Conservation (phyloP, 805 yeast genomes). For the Saturnispora hagleri region DNA sequence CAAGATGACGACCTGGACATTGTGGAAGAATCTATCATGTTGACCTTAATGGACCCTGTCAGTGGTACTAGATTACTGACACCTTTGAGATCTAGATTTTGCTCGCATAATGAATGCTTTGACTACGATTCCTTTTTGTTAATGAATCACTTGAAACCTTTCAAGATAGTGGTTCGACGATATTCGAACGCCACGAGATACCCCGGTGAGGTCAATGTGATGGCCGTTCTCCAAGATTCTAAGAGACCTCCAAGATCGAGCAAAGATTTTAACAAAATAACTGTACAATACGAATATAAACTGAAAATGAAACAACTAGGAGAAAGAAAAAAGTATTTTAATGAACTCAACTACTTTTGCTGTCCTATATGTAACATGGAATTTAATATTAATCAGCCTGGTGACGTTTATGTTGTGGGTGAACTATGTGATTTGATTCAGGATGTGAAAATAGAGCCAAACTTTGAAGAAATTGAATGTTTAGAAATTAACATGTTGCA, state of each 20-base stretch:
- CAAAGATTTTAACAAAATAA: conserved; percentile 17
- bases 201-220: conserved; percentile 15
- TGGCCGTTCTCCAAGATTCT: conserved; percentile 21
- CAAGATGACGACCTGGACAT: conserved; percentile 24
- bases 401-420: conserved; percentile 27
- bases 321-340: conserved; percentile 15
- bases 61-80: conserved; percentile 23
- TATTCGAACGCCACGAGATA: conserved; percentile 9
- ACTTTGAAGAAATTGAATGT: conserved; percentile 14
- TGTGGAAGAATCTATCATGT: conserved; percentile 20
- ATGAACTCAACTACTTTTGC: conserved; percentile 23
- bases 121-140: conserved; percentile 25
- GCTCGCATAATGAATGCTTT: conserved; percentile 30
- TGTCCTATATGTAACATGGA: conserved; percentile 31
- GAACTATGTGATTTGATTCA: conserved; percentile 23
- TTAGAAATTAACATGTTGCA: conserved; percentile 19
- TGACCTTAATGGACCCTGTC: conserved; percentile 28
- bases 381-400: conserved; percentile 24
- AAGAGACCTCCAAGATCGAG: conserved; percentile 17
- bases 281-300: conserved; percentile 20
- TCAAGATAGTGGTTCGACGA: conserved; percentile 18
- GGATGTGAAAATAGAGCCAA: conserved; percentile 12
- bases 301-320: conserved; percentile 14
- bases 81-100: conserved; percentile 25
- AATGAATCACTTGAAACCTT: conserved; percentile 23